Evolutionary conservation across 2,329 filamentous ascomycete genomes (phyloP), one percentile per base, ranked within the genome.

Genomic region (Pseudocercospora cruenta): DNA sequence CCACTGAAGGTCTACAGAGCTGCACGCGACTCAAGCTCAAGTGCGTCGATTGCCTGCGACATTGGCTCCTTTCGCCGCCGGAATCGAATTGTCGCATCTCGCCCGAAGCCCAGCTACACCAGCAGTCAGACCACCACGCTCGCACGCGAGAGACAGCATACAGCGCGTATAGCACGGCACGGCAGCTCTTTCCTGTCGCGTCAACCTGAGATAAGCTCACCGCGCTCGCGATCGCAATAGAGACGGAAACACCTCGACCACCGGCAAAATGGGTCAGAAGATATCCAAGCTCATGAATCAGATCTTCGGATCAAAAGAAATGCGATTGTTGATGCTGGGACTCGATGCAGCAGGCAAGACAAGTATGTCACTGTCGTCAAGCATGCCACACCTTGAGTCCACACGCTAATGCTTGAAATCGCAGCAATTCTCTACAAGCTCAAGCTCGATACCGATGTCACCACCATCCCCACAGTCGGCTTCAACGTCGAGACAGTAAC

Each of bases 401-500:
- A 9, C 14, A 19, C 31, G 58, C 54, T 51, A 33, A 54, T 21
- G 33, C 21, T 14, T 22, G 26, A 31, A 47, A 36, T 26, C 36
- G 26, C 72, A 85, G 83, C 95, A 77, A 99, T 99, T 80, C 90
- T 99, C 76, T 99, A 99, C 87, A 99, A 99, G 89, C 90, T 99
- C 82, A 99, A 99, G 89, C 92, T 99, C 79, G 94, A 95, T 85
- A 91, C 97, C 87, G 95, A 96, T 81, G 95, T 98, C 82, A 98
- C 95, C 80, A 99, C 95, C 75, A 99, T 99, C 79, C 95, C 95
- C 75, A 99, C 95, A 79, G 97, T 98, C 79, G 83, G 94, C 74
- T 98, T 98, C 87, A 98, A 98, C 87, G 95, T 98, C 81, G 94
- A 98, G 86, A 96, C 93, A 4, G 94, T 98, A 76, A 96, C 94